Percentiles rank a stretch among this genome's conserved stretches.
Evolutionary conservation across 352 stramenopile species (phyloP).

Genomic region (Pythium utonaiense): DNA sequence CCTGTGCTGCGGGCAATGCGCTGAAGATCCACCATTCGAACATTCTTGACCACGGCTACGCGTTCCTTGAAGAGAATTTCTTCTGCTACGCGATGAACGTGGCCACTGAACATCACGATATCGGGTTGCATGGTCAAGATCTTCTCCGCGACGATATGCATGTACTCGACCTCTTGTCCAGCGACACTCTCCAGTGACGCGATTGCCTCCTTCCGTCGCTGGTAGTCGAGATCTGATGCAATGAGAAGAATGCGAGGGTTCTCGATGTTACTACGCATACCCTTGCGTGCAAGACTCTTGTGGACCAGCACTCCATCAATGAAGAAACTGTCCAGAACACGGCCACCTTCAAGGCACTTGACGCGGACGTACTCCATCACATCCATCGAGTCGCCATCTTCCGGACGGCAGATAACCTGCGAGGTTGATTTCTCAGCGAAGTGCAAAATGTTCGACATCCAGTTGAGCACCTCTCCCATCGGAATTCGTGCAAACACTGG

Average conservation of each 20-base stretch:
- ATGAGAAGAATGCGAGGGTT: constrained; percentile 83
- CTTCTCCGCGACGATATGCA: constrained; percentile 88
- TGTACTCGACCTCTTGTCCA: constrained; percentile 85
- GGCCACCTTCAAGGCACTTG: constrained; percentile 74
- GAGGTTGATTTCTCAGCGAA: constrained; percentile 65
- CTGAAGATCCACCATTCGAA: constrained; percentile 71
- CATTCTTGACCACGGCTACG: constrained; percentile 85
- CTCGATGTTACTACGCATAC: constrained; percentile 77
- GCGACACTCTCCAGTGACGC: constrained; percentile 81
- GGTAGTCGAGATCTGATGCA: constrained; percentile 78
- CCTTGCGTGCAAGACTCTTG: constrained; percentile 79
- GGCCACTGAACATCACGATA: constrained; percentile 82
- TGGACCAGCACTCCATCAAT: constrained; percentile 87
- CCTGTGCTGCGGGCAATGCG: constrained; percentile 75
- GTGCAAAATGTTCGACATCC: constrained; percentile 80
- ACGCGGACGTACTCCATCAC: constrained; percentile 86
- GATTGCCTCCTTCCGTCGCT: constrained; percentile 81
- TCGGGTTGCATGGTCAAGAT: constrained; percentile 82
- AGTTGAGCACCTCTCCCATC: constrained; percentile 71
- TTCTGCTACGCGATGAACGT: constrained; percentile 83
- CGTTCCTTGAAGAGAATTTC: constrained; percentile 72
- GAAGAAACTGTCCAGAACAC: constrained; percentile 82
- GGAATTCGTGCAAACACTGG: constrained; percentile 46
- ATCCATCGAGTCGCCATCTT: constrained; percentile 71
- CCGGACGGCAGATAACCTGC: constrained; percentile 61